Base-by-base conservation (phyloP, 352 stramenopile species). In the Thalassiosira hispida region DNA sequence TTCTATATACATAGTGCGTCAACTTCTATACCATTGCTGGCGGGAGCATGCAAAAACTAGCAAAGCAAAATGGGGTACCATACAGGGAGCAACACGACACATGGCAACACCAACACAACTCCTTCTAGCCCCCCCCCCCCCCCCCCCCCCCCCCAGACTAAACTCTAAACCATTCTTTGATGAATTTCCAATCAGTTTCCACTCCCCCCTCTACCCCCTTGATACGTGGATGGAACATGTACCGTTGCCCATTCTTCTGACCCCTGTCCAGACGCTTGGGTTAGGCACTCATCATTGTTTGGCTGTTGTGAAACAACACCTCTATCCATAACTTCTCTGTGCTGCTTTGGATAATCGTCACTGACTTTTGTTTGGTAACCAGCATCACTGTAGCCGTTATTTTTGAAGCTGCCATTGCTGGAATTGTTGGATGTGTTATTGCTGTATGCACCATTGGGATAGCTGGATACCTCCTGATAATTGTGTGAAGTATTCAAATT, bases 141-240 rank as follows among this genome's bases (percentile, higher is more conserved):
- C n/a, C n/a, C n/a, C n/a, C n/a, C n/a, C n/a, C n/a, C 31, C 3
- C 8, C 31, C 8, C 31, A 38, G 31, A 38, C 31, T 8, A 38
- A 38, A n/a, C 35, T 49, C 40, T 49, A 49, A 49, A 38, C 31
- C 8, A 38, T n/a, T n/a, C n/a, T n/a, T n/a, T 42, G 12, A 12
- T 42, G 5, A 16, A 4, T 18, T 20, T 49, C 40, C 2, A 49
- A 49, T 64, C 27, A 55, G 8, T 53, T 53, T 23, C 40, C 9
- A 31, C 57, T 40, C 22, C 9, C 35, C 7, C 33, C 31, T 40
- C 60, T 78, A 8, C 61, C 65, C n/a, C 72, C 62, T 51, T 80
- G 72, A 68, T 80, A 80, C 0, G 71, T 68, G 4, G 72, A 73
- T 29, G 72, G 72, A 49, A 80, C 22, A 18, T 60, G 47, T 16